Evolutionary conservation across 1,284 basidiomycete genomes (phyloP), one percentile per base, ranked within the genome.

Genomic region (Trichosporon asahii): DNA sequence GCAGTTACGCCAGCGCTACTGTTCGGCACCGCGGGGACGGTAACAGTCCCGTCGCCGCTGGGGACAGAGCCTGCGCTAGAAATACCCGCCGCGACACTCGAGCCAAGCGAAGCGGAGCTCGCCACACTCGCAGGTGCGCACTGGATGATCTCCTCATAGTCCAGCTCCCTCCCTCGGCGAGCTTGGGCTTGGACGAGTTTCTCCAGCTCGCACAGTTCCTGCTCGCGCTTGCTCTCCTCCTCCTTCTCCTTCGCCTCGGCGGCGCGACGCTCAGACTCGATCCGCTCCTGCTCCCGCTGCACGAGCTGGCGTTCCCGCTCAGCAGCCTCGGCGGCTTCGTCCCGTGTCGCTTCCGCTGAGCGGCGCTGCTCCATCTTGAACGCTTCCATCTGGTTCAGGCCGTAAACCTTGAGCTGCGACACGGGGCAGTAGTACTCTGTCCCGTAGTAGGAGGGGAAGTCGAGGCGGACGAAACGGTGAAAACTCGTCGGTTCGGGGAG

Each of bases 381-480:
- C 75, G 96, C 90, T 76, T 99, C 96, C 76, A 98, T 90, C 84
- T 98, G 95, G 12, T 95, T 98, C 73, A 98, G 89, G 2, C 97
- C 96, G 76, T 95, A 98, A 0, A 98, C 94, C 35, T 95, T 90
- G 31, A 99, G 87, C 0, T 98, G 88, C 1, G 93, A 95, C 23
- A 99, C 87, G 0, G 96, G 96, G 78, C 96, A 99, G 80, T 96
- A 99, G 84, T 91, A 98, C 83, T 99, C 97, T 76, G 89, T 91
- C 21, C 95, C 94, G 76, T 97, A 99, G 80, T 95, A 91, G 0
- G 94, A 91, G 65, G 91, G 88, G 80, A 99, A 98, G 82, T 98
- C 95, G 79, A 99, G 90, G 4, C 96, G 90, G 64, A 99, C 89
- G 80, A 92, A 98, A 21, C 95, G 91, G 80, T 95, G 95, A 82